Percentiles rank a stretch among this genome's conserved stretches.
Conservation (phyloP, 177 flowering plant genomes). For the Vitis hybrid region DNA sequence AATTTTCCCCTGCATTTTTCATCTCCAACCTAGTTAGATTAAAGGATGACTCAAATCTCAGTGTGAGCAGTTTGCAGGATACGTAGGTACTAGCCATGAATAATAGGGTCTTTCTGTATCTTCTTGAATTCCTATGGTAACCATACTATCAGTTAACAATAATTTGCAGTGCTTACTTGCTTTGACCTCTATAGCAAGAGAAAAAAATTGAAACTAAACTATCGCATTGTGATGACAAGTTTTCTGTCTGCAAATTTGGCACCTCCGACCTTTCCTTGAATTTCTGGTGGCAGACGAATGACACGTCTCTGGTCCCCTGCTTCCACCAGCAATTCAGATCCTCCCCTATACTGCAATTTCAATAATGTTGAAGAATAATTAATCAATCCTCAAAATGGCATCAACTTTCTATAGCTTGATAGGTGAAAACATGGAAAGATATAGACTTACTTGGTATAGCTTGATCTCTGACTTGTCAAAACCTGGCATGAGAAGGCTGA, state of each 20-base stretch:
- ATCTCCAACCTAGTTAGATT: too few species aligned
- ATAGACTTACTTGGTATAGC: conserved; percentile 72
- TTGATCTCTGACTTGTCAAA: conserved; percentile 94
- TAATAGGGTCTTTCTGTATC: too few species aligned
- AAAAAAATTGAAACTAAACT: conserved; percentile 3
- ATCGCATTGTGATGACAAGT: conserved; percentile 66
- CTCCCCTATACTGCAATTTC: conserved; percentile 83
- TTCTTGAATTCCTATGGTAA: too few species aligned
- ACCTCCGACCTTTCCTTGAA: conserved; percentile 93
- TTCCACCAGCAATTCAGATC: conserved; percentile 88
- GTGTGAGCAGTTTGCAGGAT: too few species aligned
- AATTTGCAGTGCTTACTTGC: neutral
- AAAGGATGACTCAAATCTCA: too few species aligned
- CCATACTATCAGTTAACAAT: too few species aligned
- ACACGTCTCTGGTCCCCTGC: conserved; percentile 97
- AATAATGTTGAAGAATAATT: neutral
- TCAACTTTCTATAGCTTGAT: neutral
- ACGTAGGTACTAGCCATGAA: too few species aligned
- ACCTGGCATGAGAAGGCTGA: conserved; percentile 93
- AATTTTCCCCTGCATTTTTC: too few species aligned
- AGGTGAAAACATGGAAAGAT: neutral
- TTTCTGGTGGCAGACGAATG: conserved; percentile 55
- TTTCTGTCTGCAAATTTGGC: conserved; percentile 76
- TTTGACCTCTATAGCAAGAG: too few species aligned
- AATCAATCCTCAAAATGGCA: neutral